Evolutionary conservation across 2,329 filamentous ascomycete genomes (phyloP), one percentile per base, ranked within the genome.

Genomic region (Raffaelea arxii): DNA sequence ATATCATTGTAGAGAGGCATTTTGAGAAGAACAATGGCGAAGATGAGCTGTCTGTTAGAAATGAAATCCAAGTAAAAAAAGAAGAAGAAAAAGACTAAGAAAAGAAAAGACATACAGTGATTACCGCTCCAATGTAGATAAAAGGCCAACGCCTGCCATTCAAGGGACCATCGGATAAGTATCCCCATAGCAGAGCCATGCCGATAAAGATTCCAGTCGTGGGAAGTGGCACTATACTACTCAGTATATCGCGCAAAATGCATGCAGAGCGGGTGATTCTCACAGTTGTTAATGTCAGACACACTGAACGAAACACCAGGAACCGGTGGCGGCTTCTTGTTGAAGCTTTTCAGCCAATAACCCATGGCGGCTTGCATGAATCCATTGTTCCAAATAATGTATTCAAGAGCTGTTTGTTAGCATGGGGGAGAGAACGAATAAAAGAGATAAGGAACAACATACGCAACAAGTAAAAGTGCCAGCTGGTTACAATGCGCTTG

Each of bases 341-440:
- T 62, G 52, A 67, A 67, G 46, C 61, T 64, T 48, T 68, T 67
- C 32, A 68, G 53, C 63, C 65, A 68, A 51, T 65, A 67, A 1
- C 64, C 65, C 63, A 68, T 67, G 6, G 58, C 64, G 0, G 53
- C 37, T 42, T 67, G 64, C 1, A 54, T 47, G 3, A 22, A 18
- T 18, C 59, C 63, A 27, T 67, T 67, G 44, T 67, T 67, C 64
- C 64, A 67, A 10, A 66, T 41, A 5, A 66, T 53, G 46, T 66
- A 66, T 2, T 61, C 43, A 11, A 62, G 37, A 4, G 63, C 58
- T 63, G 23, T 18, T 16, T 2, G 12, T 22, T 43, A 14, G 24
- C 14, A 38, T 37, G 19, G 41, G 25, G n/a, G 2, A 39, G 32
- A 22, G 24, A 36, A 11, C 2, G 36, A 10, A 24, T 23, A 7